These are phyloP conservation scores for Melanomma pulvis-pyrius DNA, from an alignment of 495 filamentous ascomycete genomes.

Conservation along the genomic window DNA sequence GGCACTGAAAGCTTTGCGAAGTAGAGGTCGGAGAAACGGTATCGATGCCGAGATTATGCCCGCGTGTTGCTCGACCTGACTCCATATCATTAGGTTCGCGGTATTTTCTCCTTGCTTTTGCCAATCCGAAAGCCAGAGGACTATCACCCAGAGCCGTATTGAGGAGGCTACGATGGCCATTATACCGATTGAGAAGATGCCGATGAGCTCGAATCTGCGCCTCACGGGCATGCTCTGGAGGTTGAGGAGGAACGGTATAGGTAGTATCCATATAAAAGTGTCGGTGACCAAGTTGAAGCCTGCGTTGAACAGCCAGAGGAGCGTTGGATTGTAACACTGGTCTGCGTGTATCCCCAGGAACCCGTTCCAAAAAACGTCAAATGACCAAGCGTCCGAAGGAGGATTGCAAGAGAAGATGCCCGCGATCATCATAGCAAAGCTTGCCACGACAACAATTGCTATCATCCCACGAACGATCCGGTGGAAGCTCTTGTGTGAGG, in stretches of 20 bases:
- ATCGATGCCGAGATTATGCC: constrained; percentile 36
- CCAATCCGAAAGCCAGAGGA: constrained; percentile 9
- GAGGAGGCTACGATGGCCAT: constrained; percentile 30
- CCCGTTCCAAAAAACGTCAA: constrained; percentile 13
- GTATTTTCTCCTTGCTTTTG: neutral
- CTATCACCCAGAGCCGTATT: constrained; percentile 22
- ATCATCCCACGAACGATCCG: constrained; percentile 10
- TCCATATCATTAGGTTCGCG: constrained; percentile 29
- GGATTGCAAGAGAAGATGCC: constrained; percentile 20
- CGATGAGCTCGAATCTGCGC: constrained; percentile 23
- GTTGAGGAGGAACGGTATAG: constrained; percentile 28
- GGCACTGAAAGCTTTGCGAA: constrained; percentile 9
- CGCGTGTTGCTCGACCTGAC: constrained; percentile 33
- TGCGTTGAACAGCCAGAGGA: constrained; percentile 30
- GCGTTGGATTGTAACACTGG: constrained; percentile 24
- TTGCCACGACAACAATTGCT: neutral
- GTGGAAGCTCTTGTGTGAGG: constrained; percentile 25
- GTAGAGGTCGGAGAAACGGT: constrained; percentile 31
- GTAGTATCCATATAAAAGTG: constrained; percentile 30
- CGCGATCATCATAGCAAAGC: constrained; percentile 14
- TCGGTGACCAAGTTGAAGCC: constrained; percentile 37
- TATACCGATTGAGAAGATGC: constrained; percentile 35
- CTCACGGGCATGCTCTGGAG: constrained; percentile 13
- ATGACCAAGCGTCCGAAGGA: constrained; percentile 20
- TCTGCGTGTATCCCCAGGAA: constrained; percentile 2